Evolutionary conservation across 164 flowering plant species (phyloP), one percentile per base, ranked within the genome.

Genomic region (Annona squamosa): DNA sequence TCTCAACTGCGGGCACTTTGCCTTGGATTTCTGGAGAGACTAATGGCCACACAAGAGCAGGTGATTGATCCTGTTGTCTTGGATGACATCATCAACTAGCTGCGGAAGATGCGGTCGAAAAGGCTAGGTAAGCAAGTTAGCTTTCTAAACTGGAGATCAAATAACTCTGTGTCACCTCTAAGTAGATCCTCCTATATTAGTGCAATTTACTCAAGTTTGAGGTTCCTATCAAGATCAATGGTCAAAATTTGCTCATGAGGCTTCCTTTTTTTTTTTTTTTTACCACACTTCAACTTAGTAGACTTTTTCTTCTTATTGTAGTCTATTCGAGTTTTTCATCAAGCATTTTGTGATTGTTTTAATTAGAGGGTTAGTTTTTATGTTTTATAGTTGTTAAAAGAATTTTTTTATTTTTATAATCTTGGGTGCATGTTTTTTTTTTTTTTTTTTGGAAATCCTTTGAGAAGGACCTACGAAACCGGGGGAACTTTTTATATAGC

Each of bases 181-280:
- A 77, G 48, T 85, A 82, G 46, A 79, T 85, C 67, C 84, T 85
- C 69, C 82, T 85, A 4, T 77, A 76, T 9, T 87, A 86, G 71
- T 87, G 87, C 63, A 83, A 82, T 78, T 81, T 86, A n/a, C 72
- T 86, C 6, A 86, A 86, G 82, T 83, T 86, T 43, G 85, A 84
- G 80, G 87, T 87, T 3, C 89, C 87, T 41, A 86, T 86, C 63
- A 86, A 86, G 85, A 86, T 86, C 78, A 85, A 87, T 72, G 89
- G 89, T 86, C 73, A 12, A 56, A 46, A 4, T 66, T 65, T 16
- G 37, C 37, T 26, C 37, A 26, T 0, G 0, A 0, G 37, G 37
- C 37, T 26, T n/a, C n/a, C n/a, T n/a, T n/a, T n/a, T n/a, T n/a
- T 26, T 26, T 26, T 0, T 26, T 26, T 26, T 26, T 26, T 26